These are phyloP conservation scores for Sporothrix curviconia DNA, from an alignment of 2,329 filamentous ascomycete genomes.

Conservation along the genomic window DNA sequence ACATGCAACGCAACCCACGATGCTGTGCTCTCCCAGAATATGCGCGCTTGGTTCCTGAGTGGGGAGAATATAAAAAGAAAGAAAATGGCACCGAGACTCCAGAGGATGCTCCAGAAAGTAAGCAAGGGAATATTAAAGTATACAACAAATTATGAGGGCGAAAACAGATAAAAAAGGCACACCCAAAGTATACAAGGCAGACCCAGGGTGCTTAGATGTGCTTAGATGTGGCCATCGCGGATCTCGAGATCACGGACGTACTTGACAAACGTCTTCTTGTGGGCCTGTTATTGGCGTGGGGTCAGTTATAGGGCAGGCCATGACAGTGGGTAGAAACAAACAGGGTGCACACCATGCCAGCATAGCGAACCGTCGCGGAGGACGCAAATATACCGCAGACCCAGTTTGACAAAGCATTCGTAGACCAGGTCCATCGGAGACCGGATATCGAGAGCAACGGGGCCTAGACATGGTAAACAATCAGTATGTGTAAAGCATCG, in stretches of 20 bases:
- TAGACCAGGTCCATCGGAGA: slow-evolving; percentile 94
- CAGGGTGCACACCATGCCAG: slow-evolving; percentile 64
- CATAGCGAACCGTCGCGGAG: slow-evolving; percentile 75
- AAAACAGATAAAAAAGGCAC: background rate
- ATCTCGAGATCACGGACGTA: slow-evolving; percentile 79
- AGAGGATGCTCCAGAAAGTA: background rate
- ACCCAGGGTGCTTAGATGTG: background rate
- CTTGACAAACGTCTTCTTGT: slow-evolving; percentile 95
- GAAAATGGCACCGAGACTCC: background rate
- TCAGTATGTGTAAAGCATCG: background rate
- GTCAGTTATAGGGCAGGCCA: background rate
- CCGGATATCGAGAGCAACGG: slow-evolving; percentile 83
- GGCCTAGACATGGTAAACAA: slow-evolving; percentile 41
- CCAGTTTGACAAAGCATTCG: slow-evolving; percentile 92
- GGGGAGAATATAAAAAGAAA: background rate
- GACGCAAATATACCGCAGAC: slow-evolving; percentile 87
- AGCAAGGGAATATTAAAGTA: background rate
- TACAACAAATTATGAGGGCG: background rate
- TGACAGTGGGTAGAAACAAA: background rate
- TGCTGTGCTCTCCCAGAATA: background rate
- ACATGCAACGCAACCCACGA: background rate
- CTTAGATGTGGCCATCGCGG: slow-evolving; percentile 10
- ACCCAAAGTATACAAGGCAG: background rate
- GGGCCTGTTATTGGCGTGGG: slow-evolving; percentile 57
- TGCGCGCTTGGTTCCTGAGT: background rate